Evolutionary conservation across 2,329 filamentous ascomycete genomes (phyloP).

Genomic region (Penicillium aurantiogriseum): DNA sequence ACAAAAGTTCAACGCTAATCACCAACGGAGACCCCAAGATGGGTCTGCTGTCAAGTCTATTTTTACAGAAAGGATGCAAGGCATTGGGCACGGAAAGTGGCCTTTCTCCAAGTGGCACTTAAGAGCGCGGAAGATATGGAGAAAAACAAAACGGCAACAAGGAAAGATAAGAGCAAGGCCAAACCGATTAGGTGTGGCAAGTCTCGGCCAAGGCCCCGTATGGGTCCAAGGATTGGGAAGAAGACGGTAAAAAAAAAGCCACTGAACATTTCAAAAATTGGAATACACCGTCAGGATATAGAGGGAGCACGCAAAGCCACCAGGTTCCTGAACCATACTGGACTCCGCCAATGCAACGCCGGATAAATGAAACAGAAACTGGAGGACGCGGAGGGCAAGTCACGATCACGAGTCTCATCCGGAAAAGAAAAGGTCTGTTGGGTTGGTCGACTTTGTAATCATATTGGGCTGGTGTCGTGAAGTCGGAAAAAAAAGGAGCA

Average conservation of each 20-base stretch:
- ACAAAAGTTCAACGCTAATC: slow-evolving; percentile 37
- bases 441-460: slow-evolving; percentile 13
- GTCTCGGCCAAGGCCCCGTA: neutral
- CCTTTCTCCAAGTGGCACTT: slow-evolving; percentile 8
- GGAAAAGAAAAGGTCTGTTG: slow-evolving; percentile 16
- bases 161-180: slow-evolving; percentile 11
- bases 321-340: slow-evolving; percentile 34
- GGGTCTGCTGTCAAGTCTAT: slow-evolving; percentile 35
- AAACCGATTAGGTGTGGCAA: slow-evolving; percentile 2
- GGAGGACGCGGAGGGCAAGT: slow-evolving; percentile 24
- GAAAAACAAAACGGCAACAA: slow-evolving; percentile 2
- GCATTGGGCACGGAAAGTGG: slow-evolving; percentile 7
- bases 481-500: slow-evolving; percentile 2
- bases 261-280: slow-evolving; percentile 9
- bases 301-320: slow-evolving; percentile 30
- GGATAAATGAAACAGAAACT: slow-evolving; percentile 34
- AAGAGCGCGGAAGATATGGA: slow-evolving; percentile 12
- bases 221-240: slow-evolving; percentile 1
- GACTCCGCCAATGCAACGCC: slow-evolving; percentile 40
- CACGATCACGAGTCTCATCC: slow-evolving; percentile 25
- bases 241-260: slow-evolving; percentile 13
- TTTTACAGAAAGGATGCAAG: slow-evolving; percentile 38
- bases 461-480: slow-evolving; percentile 21
- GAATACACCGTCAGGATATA: slow-evolving; percentile 24
- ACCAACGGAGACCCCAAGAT: slow-evolving; percentile 31